Evolutionary conservation across 345 rosid species (phyloP), one percentile per base, ranked within the genome.

Genomic region (Firmiana major): DNA sequence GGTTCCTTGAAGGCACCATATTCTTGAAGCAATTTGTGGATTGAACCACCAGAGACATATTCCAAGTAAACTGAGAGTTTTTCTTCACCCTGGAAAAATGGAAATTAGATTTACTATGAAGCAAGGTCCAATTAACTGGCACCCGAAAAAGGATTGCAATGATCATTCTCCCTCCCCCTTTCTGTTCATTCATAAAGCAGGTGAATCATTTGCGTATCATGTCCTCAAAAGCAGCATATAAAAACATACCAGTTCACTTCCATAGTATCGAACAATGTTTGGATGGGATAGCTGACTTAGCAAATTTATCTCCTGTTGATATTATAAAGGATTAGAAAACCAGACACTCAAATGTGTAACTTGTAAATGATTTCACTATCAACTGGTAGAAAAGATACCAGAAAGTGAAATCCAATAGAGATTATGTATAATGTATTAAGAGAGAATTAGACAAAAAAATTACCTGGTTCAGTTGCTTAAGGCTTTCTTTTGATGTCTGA

Each of bases 21-120:
- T 57, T 93, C 99, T 85, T 91, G 89, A 66, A 96, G 97, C 74
- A 96, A 90, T 87, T 93, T 96, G 85, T 96, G 84, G 79, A 96
- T 92, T 75, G 99, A 96, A 57, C 99, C 99, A 83, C 98, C 98
- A 38, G 99, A 93, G 62, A 96, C 94, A 66, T 82, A 96, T 85
- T 96, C 99, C 83, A 96, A 87, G 84, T 93, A 96, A 73, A 96
- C 99, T 2, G 98, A 96, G 76, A 96, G 92, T 17, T 90, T 84
- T 83, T 93, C 94, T 71, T 93, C 98, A 80, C 88, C 86, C 99
- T 96, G 84, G 77, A 74, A 76, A 82, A 78, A 83, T 48, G 53
- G 75, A 28, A 83, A 81, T 76, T 69, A 75, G 66, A 75, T 53
- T 75, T 58, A 63, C 54, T 65, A 81, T 19, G 69, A 74, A 60